These are phyloP conservation scores for Cucurbita argyrosperma DNA, from an alignment of 306 rosid genomes.

Conservation along the genomic window DNA sequence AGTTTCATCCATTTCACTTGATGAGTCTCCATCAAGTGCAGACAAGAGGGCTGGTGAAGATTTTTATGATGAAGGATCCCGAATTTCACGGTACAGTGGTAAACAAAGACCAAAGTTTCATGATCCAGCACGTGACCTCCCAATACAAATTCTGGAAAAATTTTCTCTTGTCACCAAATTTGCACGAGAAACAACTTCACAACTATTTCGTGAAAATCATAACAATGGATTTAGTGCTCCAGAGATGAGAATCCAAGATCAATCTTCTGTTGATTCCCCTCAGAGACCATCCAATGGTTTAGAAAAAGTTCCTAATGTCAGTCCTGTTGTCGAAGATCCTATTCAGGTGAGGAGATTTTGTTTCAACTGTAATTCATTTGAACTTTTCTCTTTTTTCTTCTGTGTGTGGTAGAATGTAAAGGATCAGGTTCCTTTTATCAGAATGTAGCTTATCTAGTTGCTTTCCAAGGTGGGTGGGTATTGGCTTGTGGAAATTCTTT, in stretches of 20 bases:
- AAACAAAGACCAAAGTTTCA: slow-evolving; percentile 48
- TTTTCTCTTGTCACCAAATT: slow-evolving; percentile 94
- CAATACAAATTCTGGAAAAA: slow-evolving; percentile 87
- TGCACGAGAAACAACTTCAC: slow-evolving; percentile 98
- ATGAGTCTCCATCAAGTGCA: slow-evolving; percentile 33
- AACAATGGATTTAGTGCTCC: slow-evolving; percentile 43
- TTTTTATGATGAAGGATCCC: slow-evolving; percentile 25
- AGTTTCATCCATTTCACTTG: slow-evolving; percentile 27
- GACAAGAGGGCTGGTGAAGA: slow-evolving; percentile 30
- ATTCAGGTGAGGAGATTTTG: slow-evolving; percentile 44
- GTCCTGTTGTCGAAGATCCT: slow-evolving; percentile 47
- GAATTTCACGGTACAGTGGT: slow-evolving; percentile 36
- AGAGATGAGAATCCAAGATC: slow-evolving; percentile 36
- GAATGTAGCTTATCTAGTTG: not conserved
- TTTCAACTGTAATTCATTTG: not conserved
- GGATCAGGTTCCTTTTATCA: not conserved
- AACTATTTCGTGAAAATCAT: slow-evolving; percentile 71
- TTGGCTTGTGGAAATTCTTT: not conserved
- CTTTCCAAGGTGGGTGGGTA: not conserved
- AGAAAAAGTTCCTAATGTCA: slow-evolving; percentile 22
- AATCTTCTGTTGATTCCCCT: slow-evolving; percentile 27
- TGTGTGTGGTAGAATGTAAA: not conserved
- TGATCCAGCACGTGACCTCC: slow-evolving; percentile 85
- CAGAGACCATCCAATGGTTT: slow-evolving; percentile 27
- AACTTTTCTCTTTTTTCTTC: not conserved